These are phyloP conservation scores for Penicillium sp. DNA, from an alignment of 2,329 filamentous ascomycete genomes.

Conservation along the genomic window DNA sequence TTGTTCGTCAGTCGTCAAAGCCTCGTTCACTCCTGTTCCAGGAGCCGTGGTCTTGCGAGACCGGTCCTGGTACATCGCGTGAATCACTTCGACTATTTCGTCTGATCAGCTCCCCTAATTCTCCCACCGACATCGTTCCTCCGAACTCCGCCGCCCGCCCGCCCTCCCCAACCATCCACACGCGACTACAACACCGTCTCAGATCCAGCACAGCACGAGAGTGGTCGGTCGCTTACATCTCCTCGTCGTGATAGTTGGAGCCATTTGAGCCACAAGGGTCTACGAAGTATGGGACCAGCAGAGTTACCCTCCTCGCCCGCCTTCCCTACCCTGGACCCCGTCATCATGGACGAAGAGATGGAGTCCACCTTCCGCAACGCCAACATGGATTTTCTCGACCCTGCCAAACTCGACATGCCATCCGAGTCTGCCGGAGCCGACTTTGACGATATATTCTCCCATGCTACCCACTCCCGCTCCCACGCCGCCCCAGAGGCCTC, in stretches of 20 bases:
- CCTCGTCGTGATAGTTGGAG: constrained; percentile 1
- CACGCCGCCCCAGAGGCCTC: constrained; percentile 31
- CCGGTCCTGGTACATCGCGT: constrained; percentile 20
- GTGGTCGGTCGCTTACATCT: constrained; percentile 13
- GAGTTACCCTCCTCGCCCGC: constrained; percentile 39
- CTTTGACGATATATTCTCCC: constrained; percentile 46
- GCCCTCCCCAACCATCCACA: constrained; percentile 12
- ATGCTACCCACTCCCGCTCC: constrained; percentile 33
- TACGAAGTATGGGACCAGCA: constrained; percentile 39
- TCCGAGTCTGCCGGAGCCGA: constrained; percentile 40
- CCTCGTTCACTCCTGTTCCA: constrained; percentile 7
- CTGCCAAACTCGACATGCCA: constrained; percentile 39
- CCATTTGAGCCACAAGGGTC: constrained; percentile 1
- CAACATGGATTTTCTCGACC: constrained; percentile 48
- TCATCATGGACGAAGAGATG: constrained; percentile 48
- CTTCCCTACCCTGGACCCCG: constrained; percentile 42
- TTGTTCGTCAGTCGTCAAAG: neutral
- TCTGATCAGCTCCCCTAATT: neutral
- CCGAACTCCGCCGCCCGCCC: constrained; percentile 4
- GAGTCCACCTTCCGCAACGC: constrained; percentile 42
- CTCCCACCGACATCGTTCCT: neutral
- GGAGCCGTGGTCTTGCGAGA: constrained; percentile 25
- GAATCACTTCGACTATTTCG: neutral
- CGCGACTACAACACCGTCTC: constrained; percentile 10
- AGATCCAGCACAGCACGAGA: constrained; percentile 5